Evolutionary conservation across 163 green algal species (phyloP).

Genomic region (Prototheca cutis): DNA sequence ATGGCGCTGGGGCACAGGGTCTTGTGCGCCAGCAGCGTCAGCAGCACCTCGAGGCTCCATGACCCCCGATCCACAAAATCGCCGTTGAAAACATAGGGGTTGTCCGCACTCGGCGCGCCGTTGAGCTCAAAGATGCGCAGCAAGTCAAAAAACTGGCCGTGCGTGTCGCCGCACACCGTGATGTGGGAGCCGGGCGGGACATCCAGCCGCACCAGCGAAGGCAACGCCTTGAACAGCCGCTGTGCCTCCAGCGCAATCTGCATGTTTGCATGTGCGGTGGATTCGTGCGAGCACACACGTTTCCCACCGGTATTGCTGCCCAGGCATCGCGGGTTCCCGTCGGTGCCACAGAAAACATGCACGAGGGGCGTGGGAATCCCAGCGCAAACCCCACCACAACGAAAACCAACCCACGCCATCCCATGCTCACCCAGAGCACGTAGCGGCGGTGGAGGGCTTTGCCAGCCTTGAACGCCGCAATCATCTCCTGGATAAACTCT

Average conservation of each 20-base stretch:
- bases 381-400: neutral
- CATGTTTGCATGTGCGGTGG: no score
- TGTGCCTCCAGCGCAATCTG: slow-evolving; percentile 76
- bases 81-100: slow-evolving; percentile 96
- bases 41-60: slow-evolving; percentile 86
- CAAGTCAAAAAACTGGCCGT: slow-evolving; percentile 91
- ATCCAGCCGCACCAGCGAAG: slow-evolving; percentile 77
- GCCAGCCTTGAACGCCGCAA: slow-evolving; percentile 81
- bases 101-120: slow-evolving; percentile 64
- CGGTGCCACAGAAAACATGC: no score
- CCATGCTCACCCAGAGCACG: slow-evolving; percentile 39
- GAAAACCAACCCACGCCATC: neutral
- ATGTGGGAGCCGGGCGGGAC: slow-evolving; percentile 44
- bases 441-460: slow-evolving; percentile 79
- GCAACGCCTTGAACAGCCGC: slow-evolving; percentile 53
- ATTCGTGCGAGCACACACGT: no score
- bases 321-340: no score
- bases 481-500: slow-evolving; percentile 84
- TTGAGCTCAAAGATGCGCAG: slow-evolving; percentile 94
- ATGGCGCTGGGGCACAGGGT: slow-evolving; percentile 56
- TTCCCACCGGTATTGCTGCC: no score
- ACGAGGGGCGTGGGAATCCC: no score
- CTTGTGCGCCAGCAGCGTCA: slow-evolving; percentile 89
- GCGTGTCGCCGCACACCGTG: slow-evolving; percentile 90
- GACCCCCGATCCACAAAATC: slow-evolving; percentile 96